Base-by-base conservation (phyloP, 1,284 basidiomycete genomes). In the Cryptococcus amylolentus region DNA sequence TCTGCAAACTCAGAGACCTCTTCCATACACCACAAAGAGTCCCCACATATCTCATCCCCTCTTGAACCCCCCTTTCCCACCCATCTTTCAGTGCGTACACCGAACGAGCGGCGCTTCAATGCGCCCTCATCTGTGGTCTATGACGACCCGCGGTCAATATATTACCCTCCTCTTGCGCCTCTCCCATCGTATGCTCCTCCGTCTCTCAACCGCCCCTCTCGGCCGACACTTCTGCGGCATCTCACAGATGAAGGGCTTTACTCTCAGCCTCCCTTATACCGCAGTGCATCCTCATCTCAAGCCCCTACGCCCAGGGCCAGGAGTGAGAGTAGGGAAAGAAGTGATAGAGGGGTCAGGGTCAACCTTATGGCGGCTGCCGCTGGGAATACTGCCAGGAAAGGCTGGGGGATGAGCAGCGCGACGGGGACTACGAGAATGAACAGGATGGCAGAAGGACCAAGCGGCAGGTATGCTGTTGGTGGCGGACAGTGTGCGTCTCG, bases 401-500 rank as follows among this genome's bases (percentile, higher is more conserved):
- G 61, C 14, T 63, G 60, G 61, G 58, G 63, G 12, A 61, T 61
- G 55, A 57, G 56, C 27, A 43, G 60, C 7, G 58, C 58, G 5
- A 54, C 65, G 2, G 59, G 58, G 6, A 61, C 57, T 10, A 59
- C 69, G 5, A 61, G 71, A 43, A 54, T 76, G 44, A 73, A 60
- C 18, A 66, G 67, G 26, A 76, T 78, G 72, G 74, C 71, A 5
- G 61, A 66, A 51, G 75, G 75, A 5, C 67, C 71, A 4, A 61
- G 65, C 7, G 73, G 72, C 2, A 63, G 60, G 16, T 74, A 70
- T 48, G 75, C 67, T 3, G 63, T 78, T 5, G 76, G 75, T 10
- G 76, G 74, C 14, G 70, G 71, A 13, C 74, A 77, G 53, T 72
- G 75, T 77, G 58, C 62, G 74, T 68, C 3, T 4, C 28, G 14